These are phyloP conservation scores for Coniochaeta sp. DNA, from an alignment of 2,329 filamentous ascomycete species.

Conservation along the genomic window DNA sequence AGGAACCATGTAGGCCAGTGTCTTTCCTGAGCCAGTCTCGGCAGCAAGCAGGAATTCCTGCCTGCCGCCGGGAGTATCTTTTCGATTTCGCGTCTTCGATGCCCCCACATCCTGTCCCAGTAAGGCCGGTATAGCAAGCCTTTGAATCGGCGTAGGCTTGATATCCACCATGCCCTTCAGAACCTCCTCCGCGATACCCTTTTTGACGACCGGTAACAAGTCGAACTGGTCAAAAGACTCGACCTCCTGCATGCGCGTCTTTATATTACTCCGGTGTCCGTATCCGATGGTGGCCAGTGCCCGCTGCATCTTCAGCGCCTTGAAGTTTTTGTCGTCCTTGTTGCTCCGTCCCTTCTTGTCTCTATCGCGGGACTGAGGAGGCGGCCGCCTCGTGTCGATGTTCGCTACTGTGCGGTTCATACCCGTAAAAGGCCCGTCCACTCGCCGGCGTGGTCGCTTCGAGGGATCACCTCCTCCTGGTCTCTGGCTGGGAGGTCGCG, in stretches of 20 bases:
- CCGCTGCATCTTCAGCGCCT: conserved; percentile 91
- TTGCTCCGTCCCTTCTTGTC: conserved; percentile 20
- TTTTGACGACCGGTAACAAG: conserved; percentile 62
- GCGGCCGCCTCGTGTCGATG: conserved; percentile 16
- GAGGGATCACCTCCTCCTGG: conserved; percentile 16
- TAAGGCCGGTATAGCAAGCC: conserved; percentile 77
- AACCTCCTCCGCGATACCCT: conserved; percentile 65
- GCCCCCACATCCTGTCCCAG: conserved; percentile 45
- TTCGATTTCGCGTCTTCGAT: conserved; percentile 20
- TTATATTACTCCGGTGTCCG: conserved; percentile 46
- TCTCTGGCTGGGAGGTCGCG: conserved; percentile 26
- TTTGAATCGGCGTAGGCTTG: conserved; percentile 81
- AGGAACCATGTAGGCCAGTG: conserved; percentile 83
- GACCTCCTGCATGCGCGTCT: conserved; percentile 53
- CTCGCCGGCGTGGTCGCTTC: conserved; percentile 27
- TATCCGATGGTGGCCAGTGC: conserved; percentile 72
- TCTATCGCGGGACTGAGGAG: conserved; percentile 10
- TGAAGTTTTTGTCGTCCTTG: conserved; percentile 49
- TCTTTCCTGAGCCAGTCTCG: conserved; percentile 96
- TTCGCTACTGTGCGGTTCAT: conserved; percentile 48
- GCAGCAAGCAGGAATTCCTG: conserved; percentile 75
- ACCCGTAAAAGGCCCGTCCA: conserved; percentile 42
- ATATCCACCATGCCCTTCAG: conserved; percentile 68
- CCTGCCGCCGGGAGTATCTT: conserved; percentile 20
- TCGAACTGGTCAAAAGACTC: conserved; percentile 77